Percentiles rank a stretch among this genome's conserved stretches.
phyloP scores from a whole-genome alignment of 768 basidiomycete species.

The Chlorophyllum brunneum region DNA sequence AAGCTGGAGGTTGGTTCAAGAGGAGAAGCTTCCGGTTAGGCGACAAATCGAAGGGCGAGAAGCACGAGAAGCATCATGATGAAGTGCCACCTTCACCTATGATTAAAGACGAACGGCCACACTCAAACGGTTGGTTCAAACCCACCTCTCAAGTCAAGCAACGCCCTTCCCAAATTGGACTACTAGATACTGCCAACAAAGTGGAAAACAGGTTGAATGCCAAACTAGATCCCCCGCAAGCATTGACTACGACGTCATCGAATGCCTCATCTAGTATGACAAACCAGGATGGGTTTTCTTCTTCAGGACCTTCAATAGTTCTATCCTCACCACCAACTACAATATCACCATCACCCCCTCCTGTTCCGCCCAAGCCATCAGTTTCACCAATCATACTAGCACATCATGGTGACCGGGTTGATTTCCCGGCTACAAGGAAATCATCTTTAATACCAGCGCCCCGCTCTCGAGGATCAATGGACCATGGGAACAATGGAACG shows the following conservation, averaged over 20 bases:
- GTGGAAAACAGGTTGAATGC: slow-evolving; percentile 13
- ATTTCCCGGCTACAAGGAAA: slow-evolving; percentile 22
- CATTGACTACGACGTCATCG: slow-evolving; percentile 13
- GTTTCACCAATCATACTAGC: slow-evolving; percentile 20
- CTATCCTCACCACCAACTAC: slow-evolving; percentile 26
- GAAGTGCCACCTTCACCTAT: slow-evolving; percentile 20
- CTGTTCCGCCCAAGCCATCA: slow-evolving; percentile 18
- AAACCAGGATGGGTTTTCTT: slow-evolving; percentile 1
- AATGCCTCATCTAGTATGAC: slow-evolving; percentile 9
- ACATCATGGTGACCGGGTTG: slow-evolving; percentile 17
- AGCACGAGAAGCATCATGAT: slow-evolving; percentile 13
- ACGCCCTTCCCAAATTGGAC: slow-evolving; percentile 18
- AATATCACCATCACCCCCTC: slow-evolving; percentile 16
- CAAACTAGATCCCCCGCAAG: slow-evolving; percentile 15
- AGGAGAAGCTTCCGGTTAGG: slow-evolving; percentile 43
- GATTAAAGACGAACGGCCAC: slow-evolving; percentile 15
- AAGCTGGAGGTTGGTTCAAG: slow-evolving; percentile 46
- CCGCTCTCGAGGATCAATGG: slow-evolving; percentile 13
- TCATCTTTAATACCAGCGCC: slow-evolving; percentile 20
- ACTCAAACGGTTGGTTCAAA: slow-evolving; percentile 21
- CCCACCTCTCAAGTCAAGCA: slow-evolving; percentile 17
- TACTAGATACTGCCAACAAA: slow-evolving; percentile 11
- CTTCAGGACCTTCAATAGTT: slow-evolving; percentile 4
- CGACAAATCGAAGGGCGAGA: slow-evolving; percentile 25
- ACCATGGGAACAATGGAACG: slow-evolving; percentile 12